Percentiles rank a stretch among this genome's conserved stretches.
Conservation (phyloP, 805 yeast species). For the Candida multigemmis region DNA sequence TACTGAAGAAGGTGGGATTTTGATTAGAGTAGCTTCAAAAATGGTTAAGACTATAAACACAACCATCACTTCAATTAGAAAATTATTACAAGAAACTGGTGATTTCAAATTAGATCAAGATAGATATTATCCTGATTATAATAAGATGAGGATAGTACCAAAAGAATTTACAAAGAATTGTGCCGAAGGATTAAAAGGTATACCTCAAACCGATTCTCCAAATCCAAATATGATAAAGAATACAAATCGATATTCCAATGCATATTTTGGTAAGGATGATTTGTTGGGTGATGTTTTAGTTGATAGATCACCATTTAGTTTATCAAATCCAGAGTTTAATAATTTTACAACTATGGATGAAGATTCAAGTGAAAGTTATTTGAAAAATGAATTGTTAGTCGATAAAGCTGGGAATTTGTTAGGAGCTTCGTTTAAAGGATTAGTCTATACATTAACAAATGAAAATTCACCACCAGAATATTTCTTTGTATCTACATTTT, state of each 20-base stretch:
- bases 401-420: slow-evolving; percentile 44
- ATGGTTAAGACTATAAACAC: slow-evolving; percentile 47
- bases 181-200: slow-evolving; percentile 42
- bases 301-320: slow-evolving; percentile 19
- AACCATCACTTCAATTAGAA: slow-evolving; percentile 42
- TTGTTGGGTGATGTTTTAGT: slow-evolving; percentile 27
- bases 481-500: slow-evolving; percentile 63
- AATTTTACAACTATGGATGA: slow-evolving; percentile 15
- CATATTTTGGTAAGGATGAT: slow-evolving; percentile 40
- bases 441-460: slow-evolving; percentile 58
- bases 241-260: slow-evolving; percentile 39
- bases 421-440: slow-evolving; percentile 66
- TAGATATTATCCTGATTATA: slow-evolving; percentile 61
- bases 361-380: slow-evolving; percentile 2
- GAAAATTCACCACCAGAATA: slow-evolving; percentile 57
- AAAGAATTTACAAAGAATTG: slow-evolving; percentile 52
- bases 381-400: slow-evolving; percentile 40
- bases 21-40: slow-evolving; percentile 50
- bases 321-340: slow-evolving; percentile 26
- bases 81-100: slow-evolving; percentile 48
- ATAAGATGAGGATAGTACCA: slow-evolving; percentile 47
- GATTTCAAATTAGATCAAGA: slow-evolving; percentile 51
- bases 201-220: slow-evolving; percentile 36
- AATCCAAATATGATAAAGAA: slow-evolving; percentile 42
- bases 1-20: slow-evolving; percentile 58